Base-by-base conservation (phyloP, 1,284 basidiomycete genomes). In the Sporisorium scitamineum region DNA sequence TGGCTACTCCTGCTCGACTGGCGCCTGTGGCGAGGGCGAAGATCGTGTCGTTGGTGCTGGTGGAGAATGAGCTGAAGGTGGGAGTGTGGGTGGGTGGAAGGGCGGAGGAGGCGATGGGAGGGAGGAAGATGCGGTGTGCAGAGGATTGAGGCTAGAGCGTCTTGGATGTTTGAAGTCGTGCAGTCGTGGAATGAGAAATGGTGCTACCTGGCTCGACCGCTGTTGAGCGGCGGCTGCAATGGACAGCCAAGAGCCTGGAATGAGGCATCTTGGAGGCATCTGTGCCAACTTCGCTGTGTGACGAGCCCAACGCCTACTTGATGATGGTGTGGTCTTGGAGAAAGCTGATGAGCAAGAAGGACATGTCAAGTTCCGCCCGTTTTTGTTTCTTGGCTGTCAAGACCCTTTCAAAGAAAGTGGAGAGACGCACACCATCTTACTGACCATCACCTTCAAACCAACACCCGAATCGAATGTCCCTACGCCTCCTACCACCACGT, bases 1-100 rank as follows among this genome's bases (percentile, higher is more conserved):
- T 90, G 1, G 91, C 92, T 18, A 95, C 89, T 29, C 93, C 94
- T 2, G 90, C 92, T 75, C 91, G 93, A 1, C 93, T 93, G 5
- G 90, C 90, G 2, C 93, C 92, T 0, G 93, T 94, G 0, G 94
- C 93, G 14, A 94, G 88, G 0, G 94, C 94, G 83, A 92, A 95
- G 63, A 95, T 93, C 0, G 94, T 95, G 29, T 80, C 65, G 16
- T 39, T 51, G 50, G 2, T n/a, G 39, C 5, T 8, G 26, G 24
- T 8, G 18, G 52, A 7, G 45, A 13, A 22, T 4, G 51, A 45
- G 55, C 16, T 34, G 14, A 14, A 26, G 51, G 34, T 32, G 24
- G 14, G 24, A 45, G 20, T 18, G n/a, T 39, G 41, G n/a, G 39
- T n/a, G 41, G 34, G 32, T 18, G 20, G 6, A 13, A 32, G 41